Percentiles rank a stretch among this genome's conserved stretches.
Evolutionary conservation across 805 yeast species (phyloP).

Genomic region (Saturnispora serradocipensis): DNA sequence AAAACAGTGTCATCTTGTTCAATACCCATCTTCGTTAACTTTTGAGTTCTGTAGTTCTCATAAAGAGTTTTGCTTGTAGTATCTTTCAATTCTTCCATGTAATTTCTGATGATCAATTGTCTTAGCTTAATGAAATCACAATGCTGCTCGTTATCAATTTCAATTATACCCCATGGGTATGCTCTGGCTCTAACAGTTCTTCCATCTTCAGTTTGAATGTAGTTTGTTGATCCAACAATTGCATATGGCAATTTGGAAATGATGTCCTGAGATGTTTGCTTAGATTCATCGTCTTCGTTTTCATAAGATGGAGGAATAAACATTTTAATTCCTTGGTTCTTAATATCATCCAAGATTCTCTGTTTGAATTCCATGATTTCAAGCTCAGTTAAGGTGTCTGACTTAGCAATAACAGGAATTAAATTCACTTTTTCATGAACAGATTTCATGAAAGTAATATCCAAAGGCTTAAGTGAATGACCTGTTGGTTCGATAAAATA

Average conservation of each 20-base stretch:
- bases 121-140: constrained; percentile 86
- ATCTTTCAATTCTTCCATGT: constrained; percentile 90
- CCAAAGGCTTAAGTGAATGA: constrained; percentile 82
- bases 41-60: constrained; percentile 83
- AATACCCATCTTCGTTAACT: constrained; percentile 73
- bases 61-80: constrained; percentile 66
- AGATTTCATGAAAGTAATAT: constrained; percentile 77
- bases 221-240: constrained; percentile 78
- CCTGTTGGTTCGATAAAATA: constrained; percentile 97
- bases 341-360: constrained; percentile 69
- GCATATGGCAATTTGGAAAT: constrained; percentile 81
- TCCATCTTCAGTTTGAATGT: constrained; percentile 65
- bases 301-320: constrained; percentile 75
- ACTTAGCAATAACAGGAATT: constrained; percentile 86
- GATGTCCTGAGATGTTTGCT: constrained; percentile 54
- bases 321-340: constrained; percentile 59
- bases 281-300: constrained; percentile 72
- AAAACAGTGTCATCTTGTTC: constrained; percentile 91
- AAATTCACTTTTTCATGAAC: constrained; percentile 87
- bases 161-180: constrained; percentile 96
- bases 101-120: constrained; percentile 79
- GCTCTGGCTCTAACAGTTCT: constrained; percentile 79
- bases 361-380: constrained; percentile 72
- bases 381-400: constrained; percentile 85
- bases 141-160: constrained; percentile 89